Base-by-base conservation (phyloP, 768 basidiomycete species). In the Serendipita sp. region DNA sequence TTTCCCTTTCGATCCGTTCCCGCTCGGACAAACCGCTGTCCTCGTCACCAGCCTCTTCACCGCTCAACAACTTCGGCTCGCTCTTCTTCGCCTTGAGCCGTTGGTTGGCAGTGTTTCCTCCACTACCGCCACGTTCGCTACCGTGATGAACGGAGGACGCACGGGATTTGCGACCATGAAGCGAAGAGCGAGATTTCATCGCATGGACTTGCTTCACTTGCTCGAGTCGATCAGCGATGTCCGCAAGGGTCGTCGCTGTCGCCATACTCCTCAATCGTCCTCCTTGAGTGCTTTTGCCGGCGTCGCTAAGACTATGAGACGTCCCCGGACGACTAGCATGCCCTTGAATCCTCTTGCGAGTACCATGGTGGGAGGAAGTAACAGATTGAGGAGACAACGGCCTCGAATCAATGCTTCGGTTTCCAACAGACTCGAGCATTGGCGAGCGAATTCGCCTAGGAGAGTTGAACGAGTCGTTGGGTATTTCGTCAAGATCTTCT, bases 221-320 rank as follows among this genome's bases (percentile, higher is more conserved):
- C 29, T 44, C 40, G 43, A 44, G 64, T 36, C 36, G 33, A 33
- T 68, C 64, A 15, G 55, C 52, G 53, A 69, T 66, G 71, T 88
- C 87, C 0, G 86, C 85, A 46, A 92, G 78, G 13, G 89, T 91
- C 6, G 86, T 87, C 68, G 91, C 88, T 2, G 89, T 91, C 33
- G 79, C 82, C 66, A 88, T 82, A 44, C 86, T 88, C 63, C 87
- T 83, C 33, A 89, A 70, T 64, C 75, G 72, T 64, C 67, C 76
- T 34, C 73, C 75, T 71, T 80, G 48, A 8, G 27, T 29, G 55
- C 55, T 60, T 3, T 60, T 81, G 36, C 74, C 71, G 11, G 82
- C 79, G 70, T 88, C 84, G 68, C 85, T 40, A 0, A 81, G 63
- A 16, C 81, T 76, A 64, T 84, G 79, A 11, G 86, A 84, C 62